Percentiles rank a stretch among this genome's conserved stretches.
Evolutionary conservation across 2,329 filamentous ascomycete genomes (phyloP).

Genomic region (Trichoderma arundinaceum): DNA sequence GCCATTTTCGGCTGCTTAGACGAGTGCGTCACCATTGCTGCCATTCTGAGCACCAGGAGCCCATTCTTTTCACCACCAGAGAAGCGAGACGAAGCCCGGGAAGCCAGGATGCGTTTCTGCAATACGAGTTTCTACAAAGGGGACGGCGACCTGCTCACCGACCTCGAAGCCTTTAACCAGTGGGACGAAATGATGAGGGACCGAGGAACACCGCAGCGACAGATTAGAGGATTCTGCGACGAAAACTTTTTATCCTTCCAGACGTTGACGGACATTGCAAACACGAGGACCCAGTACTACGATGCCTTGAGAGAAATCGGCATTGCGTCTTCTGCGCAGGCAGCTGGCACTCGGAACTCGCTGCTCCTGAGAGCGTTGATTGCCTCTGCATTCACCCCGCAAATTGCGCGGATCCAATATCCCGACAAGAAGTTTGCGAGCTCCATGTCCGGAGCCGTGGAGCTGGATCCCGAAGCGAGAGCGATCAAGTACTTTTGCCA

Average conservation of each 20-base stretch:
- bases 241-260: constrained; percentile 84
- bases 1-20: constrained; percentile 92
- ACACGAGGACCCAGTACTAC: constrained; percentile 84
- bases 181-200: constrained; percentile 73
- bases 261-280: constrained; percentile 85
- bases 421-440: constrained; percentile 95
- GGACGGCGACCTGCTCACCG: constrained; percentile 88
- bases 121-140: constrained; percentile 66
- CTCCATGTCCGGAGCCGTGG: constrained; percentile 85
- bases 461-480: constrained; percentile 88
- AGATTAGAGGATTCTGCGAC: constrained; percentile 78
- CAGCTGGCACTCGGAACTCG: constrained; percentile 43
- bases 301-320: constrained; percentile 84
- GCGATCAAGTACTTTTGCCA: constrained; percentile 93
- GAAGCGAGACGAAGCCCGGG: constrained; percentile 80
- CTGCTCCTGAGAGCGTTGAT: constrained; percentile 71
- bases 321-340: constrained; percentile 61
- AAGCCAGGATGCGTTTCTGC: constrained; percentile 75
- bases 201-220: constrained; percentile 60
- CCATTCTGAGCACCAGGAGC: constrained; percentile 86
- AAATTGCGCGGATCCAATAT: constrained; percentile 89
- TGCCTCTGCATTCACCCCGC: constrained; percentile 78
- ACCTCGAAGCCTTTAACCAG: constrained; percentile 80
- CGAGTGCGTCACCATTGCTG: constrained; percentile 84
- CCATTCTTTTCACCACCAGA: constrained; percentile 87